Conservation (phyloP, 345 rosid species). For the Brassica carinata region DNA sequence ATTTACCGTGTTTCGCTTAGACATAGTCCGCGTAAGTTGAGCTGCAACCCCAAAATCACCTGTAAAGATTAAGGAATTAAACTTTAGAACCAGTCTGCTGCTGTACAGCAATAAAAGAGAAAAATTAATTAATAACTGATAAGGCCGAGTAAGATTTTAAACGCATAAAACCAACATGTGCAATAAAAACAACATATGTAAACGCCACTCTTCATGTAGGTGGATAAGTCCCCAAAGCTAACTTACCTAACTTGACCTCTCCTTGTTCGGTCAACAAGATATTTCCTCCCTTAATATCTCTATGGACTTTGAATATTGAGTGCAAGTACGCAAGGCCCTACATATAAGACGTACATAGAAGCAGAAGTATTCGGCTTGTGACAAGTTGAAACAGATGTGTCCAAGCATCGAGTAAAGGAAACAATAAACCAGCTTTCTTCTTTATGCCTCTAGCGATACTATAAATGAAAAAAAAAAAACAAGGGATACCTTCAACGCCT, state of each 20-base stretch:
- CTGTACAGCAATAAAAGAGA: background rate
- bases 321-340: constrained; percentile 98
- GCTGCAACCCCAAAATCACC: constrained; percentile 99
- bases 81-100: constrained; percentile 24
- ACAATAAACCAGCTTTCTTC: constrained; percentile 20
- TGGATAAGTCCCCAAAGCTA: background rate
- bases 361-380: constrained; percentile 22
- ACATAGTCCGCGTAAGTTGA: constrained; percentile 98
- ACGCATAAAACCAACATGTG: constrained; percentile 10
- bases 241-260: constrained; percentile 98
- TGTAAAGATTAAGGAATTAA: constrained; percentile 42
- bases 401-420: constrained; percentile 16
- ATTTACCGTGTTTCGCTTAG: constrained; percentile 90
- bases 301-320: constrained; percentile 93
- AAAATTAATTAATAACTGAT: background rate
- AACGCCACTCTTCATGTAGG: constrained; percentile 8
- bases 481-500: constrained; percentile 81
- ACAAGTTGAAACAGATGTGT: constrained; percentile 11
- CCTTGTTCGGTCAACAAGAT: constrained; percentile 98
- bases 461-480: background rate
- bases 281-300: constrained; percentile 99
- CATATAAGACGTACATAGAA: constrained; percentile 38
- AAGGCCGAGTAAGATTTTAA: constrained; percentile 6
- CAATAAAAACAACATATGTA: constrained; percentile 15
- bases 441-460: constrained; percentile 18